phyloP scores from a whole-genome alignment of 2,329 filamentous ascomycete genomes.

The Colletotrichum sp. region DNA sequence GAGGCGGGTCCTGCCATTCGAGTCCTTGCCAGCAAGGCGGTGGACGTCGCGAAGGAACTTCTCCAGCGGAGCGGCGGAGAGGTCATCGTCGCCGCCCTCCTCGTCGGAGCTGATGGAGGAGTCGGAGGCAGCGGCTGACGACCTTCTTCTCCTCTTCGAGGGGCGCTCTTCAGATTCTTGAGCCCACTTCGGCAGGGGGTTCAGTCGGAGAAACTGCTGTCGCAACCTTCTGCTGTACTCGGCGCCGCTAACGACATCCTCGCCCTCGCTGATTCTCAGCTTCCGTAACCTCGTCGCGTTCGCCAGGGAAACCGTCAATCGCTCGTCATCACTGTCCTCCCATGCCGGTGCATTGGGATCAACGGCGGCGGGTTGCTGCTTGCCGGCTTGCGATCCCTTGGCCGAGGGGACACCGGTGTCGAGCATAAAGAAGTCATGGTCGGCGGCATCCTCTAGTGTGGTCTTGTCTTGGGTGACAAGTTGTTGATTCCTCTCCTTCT shows the following conservation, averaged over 20 bases:
- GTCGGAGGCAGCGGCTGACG: conserved; percentile 50
- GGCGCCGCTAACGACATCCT: conserved; percentile 84
- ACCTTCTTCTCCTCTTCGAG: conserved; percentile 55
- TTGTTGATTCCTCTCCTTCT: conserved; percentile 35
- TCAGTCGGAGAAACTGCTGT: conserved; percentile 71
- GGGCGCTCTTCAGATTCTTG: conserved; percentile 54
- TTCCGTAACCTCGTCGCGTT: conserved; percentile 79
- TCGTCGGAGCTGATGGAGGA: conserved; percentile 37
- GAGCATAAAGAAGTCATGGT: conserved; percentile 85
- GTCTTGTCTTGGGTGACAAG: conserved; percentile 45
- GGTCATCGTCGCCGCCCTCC: conserved; percentile 61
- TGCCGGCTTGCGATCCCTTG: conserved; percentile 33
- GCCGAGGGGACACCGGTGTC: conserved; percentile 65
- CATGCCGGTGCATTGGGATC: conserved; percentile 66
- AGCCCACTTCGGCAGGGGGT: conserved; percentile 67
- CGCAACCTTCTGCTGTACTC: conserved; percentile 85
- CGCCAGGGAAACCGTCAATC: conserved; percentile 82
- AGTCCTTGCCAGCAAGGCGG: conserved; percentile 62
- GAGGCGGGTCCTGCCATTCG: conserved; percentile 66
- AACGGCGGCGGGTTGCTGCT: conserved; percentile 19
- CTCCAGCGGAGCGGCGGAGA: conserved; percentile 79
- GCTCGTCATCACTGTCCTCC: conserved; percentile 96
- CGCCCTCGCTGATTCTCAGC: conserved; percentile 77
- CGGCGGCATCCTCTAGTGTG: conserved; percentile 66
- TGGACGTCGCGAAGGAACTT: conserved; percentile 78